Conservation (phyloP, 495 filamentous ascomycete species). For the Neurospora sp. region DNA sequence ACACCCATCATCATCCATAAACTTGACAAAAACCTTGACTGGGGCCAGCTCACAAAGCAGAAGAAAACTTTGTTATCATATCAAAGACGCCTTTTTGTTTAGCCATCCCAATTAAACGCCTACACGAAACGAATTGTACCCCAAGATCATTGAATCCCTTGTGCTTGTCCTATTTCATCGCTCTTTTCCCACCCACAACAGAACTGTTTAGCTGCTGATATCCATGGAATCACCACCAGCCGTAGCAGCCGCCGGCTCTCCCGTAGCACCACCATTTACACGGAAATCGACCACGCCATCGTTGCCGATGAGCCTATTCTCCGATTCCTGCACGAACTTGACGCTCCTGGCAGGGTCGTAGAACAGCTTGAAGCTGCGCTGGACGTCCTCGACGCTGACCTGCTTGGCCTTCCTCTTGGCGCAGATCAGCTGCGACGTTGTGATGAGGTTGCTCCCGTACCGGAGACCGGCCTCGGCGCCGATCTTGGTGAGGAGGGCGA, state of each 20-base stretch:
- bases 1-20: background rate
- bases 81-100: background rate
- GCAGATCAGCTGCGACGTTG: constrained; percentile 72
- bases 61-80: background rate
- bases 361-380: constrained; percentile 87
- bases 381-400: constrained; percentile 78
- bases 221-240: constrained; percentile 71
- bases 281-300: constrained; percentile 68
- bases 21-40: background rate
- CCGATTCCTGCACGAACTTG: constrained; percentile 79
- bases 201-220: constrained; percentile 31
- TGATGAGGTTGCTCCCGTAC: constrained; percentile 94
- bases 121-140: background rate
- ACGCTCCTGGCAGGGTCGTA: constrained; percentile 82
- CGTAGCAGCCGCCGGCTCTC: background rate
- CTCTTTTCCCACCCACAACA: background rate
- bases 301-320: constrained; percentile 87
- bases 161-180: background rate
- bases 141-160: background rate
- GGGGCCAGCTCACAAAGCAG: background rate
- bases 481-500: constrained; percentile 89
- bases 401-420: constrained; percentile 69
- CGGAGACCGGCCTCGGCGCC: constrained; percentile 85
- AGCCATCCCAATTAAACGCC: background rate
- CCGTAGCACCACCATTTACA: constrained; percentile 41